Percentiles rank a stretch among this genome's conserved stretches.
Conservation (phyloP, 1,139 yeast species). For the Kodamaea sp. region DNA sequence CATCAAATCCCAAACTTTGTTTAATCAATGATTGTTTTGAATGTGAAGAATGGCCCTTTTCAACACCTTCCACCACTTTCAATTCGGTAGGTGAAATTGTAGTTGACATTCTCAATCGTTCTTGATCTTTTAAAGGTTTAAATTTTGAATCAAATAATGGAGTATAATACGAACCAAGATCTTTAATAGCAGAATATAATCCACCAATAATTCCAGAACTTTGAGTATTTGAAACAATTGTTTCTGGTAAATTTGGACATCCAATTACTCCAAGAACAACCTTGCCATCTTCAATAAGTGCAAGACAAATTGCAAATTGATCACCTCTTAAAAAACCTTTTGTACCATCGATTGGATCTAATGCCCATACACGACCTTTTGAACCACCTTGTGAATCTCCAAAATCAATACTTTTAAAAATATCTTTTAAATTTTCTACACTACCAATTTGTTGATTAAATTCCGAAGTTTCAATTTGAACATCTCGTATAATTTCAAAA, state of each 20-base stretch:
- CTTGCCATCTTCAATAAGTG: constrained; percentile 78
- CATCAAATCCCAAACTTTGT: constrained; percentile 44
- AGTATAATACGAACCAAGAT: constrained; percentile 67
- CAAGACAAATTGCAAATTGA: constrained; percentile 94
- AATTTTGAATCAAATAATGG: constrained; percentile 33
- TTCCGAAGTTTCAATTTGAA: constrained; percentile 34
- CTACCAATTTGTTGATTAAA: constrained; percentile 32
- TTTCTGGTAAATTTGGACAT: constrained; percentile 81
- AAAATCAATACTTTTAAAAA: constrained; percentile 66
- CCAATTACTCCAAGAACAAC: constrained; percentile 92
- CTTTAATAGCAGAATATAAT: constrained; percentile 71
- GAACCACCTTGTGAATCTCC: constrained; percentile 79
- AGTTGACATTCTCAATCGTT: constrained; percentile 42
- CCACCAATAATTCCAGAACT: constrained; percentile 53
- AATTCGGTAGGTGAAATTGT: constrained; percentile 43
- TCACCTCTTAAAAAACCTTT: constrained; percentile 95
- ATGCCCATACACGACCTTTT: constrained; percentile 87
- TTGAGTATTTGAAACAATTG: constrained; percentile 37
- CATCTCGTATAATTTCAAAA: constrained; percentile 45
- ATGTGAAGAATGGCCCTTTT: constrained; percentile 91
- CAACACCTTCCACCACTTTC: constrained; percentile 93
- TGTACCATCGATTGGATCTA: constrained; percentile 98
- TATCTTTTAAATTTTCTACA: constrained; percentile 43
- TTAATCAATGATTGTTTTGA: constrained; percentile 82
- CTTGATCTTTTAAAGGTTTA: constrained; percentile 36